Percentiles rank a stretch among this genome's conserved stretches.
Evolutionary conservation across 2,329 filamentous ascomycete species (phyloP).

Genomic region (Colletotrichum coccodes): DNA sequence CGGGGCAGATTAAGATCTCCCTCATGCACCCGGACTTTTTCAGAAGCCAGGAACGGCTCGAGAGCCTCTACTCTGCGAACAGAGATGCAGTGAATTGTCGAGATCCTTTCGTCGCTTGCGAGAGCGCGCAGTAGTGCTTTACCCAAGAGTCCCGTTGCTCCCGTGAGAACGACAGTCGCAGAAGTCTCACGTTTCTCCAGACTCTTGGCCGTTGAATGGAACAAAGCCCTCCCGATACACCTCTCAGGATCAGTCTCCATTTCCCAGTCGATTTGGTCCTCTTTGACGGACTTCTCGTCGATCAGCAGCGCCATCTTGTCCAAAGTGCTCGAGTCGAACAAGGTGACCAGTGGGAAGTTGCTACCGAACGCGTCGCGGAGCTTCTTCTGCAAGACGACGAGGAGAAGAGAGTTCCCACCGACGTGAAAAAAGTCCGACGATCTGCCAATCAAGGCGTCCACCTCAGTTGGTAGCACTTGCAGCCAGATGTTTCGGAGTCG

Average conservation of each 20-base stretch:
- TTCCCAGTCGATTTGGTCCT: constrained; percentile 48
- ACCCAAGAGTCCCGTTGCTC: constrained; percentile 33
- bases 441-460: background rate
- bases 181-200: no score
- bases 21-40: constrained; percentile 44
- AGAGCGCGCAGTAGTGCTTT: constrained; percentile 29
- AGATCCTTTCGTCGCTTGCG: constrained; percentile 8
- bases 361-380: constrained; percentile 44
- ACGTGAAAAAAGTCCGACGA: constrained; percentile 45
- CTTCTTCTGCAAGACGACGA: constrained; percentile 43
- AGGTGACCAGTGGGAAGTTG: constrained; percentile 39
- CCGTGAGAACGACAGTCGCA: constrained; percentile 30
- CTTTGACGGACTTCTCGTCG: background rate
- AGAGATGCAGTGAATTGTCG: constrained; percentile 32
- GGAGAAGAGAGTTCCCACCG: constrained; percentile 49
- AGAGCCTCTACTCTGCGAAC: constrained; percentile 19
- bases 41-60: background rate
- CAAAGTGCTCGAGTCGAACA: constrained; percentile 48
- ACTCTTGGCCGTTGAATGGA: no score
- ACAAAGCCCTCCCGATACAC: no score
- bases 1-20: constrained; percentile 48
- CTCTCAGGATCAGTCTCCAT: constrained; percentile 37
- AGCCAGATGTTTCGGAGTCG: background rate
- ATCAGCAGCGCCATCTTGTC: constrained; percentile 45
- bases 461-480: background rate